Percentiles rank a stretch among this genome's conserved stretches.
These are phyloP conservation scores for Prosopis cineraria DNA, from an alignment of 306 rosid genomes.

Conservation along the genomic window DNA sequence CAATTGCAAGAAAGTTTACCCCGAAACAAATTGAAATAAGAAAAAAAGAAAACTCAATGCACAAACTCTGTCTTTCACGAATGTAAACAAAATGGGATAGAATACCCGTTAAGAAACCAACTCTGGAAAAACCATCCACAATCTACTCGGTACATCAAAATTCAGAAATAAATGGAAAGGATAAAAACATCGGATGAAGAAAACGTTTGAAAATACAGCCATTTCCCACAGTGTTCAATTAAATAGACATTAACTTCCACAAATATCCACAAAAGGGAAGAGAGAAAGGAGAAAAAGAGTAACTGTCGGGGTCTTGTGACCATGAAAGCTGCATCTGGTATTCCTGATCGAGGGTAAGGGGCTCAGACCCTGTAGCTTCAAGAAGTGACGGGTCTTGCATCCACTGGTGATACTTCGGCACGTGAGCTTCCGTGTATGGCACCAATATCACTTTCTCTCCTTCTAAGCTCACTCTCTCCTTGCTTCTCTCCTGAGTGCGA, in stretches of 20 bases:
- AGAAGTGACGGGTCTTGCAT: constrained; percentile 84
- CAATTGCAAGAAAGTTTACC: not conserved
- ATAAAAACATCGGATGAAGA: constrained; percentile 25
- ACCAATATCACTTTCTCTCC: constrained; percentile 73
- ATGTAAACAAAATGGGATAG: not conserved
- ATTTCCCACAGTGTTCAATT: not conserved
- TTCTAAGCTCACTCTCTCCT: constrained; percentile 61
- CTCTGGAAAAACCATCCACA: not conserved
- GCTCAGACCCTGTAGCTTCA: constrained; percentile 87
- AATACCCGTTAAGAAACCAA: not conserved
- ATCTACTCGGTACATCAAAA: not conserved
- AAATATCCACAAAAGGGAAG: too few relatives aligned
- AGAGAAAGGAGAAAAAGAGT: constrained; percentile 25
- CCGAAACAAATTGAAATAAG: not conserved
- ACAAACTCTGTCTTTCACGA: not conserved
- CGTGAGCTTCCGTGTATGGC: constrained; percentile 84
- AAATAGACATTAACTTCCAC: too few relatives aligned
- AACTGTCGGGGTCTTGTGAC: constrained; percentile 76
- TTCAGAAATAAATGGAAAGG: not conserved
- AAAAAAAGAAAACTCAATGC: not conserved
- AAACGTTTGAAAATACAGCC: not conserved
- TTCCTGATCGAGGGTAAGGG: constrained; percentile 80
- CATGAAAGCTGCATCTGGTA: constrained; percentile 88
- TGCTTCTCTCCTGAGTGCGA: not conserved
- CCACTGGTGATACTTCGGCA: constrained; percentile 81